phyloP scores from a whole-genome alignment of 2,329 filamentous ascomycete species.

The Neonectria ditissima region DNA sequence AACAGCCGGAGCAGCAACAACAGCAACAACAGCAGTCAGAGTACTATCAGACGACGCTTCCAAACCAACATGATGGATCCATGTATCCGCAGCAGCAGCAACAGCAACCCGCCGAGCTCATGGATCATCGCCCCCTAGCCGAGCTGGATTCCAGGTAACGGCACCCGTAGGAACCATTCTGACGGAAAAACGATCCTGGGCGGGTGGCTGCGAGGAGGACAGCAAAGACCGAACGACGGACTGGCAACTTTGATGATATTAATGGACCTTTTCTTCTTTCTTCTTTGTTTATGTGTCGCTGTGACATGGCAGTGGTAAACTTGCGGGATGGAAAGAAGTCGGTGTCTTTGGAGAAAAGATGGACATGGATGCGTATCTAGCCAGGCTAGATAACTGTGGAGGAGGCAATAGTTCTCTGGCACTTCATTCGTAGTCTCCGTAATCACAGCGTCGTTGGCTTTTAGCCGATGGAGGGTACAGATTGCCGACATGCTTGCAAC shows the following conservation, averaged over 20 bases:
- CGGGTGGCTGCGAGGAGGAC: background rate
- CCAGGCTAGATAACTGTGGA: background rate
- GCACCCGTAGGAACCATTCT: background rate
- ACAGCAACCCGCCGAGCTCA: constrained; percentile 15
- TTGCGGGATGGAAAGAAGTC: no score
- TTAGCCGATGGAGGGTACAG: constrained; percentile 12
- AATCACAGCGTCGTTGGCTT: background rate
- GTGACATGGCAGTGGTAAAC: no score
- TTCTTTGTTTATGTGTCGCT: background rate
- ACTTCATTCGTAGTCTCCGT: no score
- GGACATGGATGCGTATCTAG: background rate
- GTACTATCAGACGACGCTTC: background rate
- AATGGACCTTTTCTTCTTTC: background rate
- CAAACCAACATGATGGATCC: constrained; percentile 8
- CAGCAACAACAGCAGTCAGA: constrained; percentile 1
- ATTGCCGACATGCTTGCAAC: constrained; percentile 8
- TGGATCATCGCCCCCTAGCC: constrained; percentile 10
- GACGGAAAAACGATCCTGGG: background rate
- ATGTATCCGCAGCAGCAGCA: background rate
- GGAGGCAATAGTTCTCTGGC: background rate
- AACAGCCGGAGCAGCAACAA: no score
- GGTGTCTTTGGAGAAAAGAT: background rate
- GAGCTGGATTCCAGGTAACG: constrained; percentile 11
- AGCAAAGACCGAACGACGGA: background rate
- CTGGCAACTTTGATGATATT: background rate